Percentiles rank a stretch among this genome's conserved stretches.
Evolutionary conservation across 2,329 filamentous ascomycete species (phyloP).

Genomic region (Talaromyces sp.): DNA sequence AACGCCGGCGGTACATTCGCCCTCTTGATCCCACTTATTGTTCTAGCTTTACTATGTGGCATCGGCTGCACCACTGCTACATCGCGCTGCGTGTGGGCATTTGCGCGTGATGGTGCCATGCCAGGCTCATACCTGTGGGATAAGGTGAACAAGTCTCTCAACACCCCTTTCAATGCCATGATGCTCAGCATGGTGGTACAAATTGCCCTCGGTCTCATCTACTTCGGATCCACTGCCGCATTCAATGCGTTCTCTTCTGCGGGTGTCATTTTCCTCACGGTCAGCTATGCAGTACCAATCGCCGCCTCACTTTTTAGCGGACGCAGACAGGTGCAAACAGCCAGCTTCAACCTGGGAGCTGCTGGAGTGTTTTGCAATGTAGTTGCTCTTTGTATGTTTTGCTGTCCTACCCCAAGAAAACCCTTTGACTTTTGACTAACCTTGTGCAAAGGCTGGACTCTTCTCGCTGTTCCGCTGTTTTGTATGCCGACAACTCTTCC

Average conservation of each 20-base stretch:
- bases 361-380: constrained; percentile 5
- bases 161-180: constrained; percentile 52
- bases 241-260: constrained; percentile 42
- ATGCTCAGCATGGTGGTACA: constrained; percentile 28
- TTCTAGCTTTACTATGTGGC: constrained; percentile 19
- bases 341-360: constrained; percentile 44
- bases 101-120: constrained; percentile 47
- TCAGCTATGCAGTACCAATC: constrained; percentile 45
- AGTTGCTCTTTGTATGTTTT: constrained; percentile 51
- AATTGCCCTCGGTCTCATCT: constrained; percentile 42
- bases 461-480: constrained; percentile 66
- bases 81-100: constrained; percentile 48
- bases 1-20: constrained; percentile 63
- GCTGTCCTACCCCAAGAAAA: background rate
- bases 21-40: constrained; percentile 63
- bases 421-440: constrained; percentile 9
- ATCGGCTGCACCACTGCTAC: constrained; percentile 44
- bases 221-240: constrained; percentile 39
- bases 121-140: constrained; percentile 57
- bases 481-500: constrained; percentile 52
- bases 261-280: constrained; percentile 46
- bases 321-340: constrained; percentile 40
- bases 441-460: constrained; percentile 48
- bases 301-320: constrained; percentile 42
- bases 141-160: constrained; percentile 54